phyloP scores from a whole-genome alignment of 2,329 filamentous ascomycete genomes.

The Helotiales sp. region DNA sequence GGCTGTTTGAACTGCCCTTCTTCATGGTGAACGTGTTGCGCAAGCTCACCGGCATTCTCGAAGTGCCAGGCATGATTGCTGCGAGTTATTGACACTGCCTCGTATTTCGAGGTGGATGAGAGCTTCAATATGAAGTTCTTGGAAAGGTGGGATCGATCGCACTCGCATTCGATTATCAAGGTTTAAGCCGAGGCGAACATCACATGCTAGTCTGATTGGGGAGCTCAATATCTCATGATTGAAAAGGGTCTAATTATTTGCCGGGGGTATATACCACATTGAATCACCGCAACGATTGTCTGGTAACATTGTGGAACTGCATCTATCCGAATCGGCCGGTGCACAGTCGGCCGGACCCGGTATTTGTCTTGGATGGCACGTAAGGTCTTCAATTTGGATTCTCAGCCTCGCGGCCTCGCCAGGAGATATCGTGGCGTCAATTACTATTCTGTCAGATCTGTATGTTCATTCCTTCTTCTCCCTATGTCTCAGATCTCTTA shows the following conservation, averaged over 20 bases:
- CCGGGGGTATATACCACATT: constrained; percentile 8
- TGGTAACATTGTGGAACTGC: not conserved
- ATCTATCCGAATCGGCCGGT: not conserved
- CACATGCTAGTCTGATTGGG: constrained; percentile 9
- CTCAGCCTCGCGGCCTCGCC: constrained; percentile 3
- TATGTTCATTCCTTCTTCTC: not conserved
- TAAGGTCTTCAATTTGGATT: not conserved
- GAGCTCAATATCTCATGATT: not conserved
- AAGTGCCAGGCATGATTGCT: constrained; percentile 61
- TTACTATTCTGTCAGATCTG: constrained; percentile 5
- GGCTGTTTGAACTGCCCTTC: constrained; percentile 54
- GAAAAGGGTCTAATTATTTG: not conserved
- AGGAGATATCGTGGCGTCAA: not conserved
- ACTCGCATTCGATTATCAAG: constrained; percentile 8
- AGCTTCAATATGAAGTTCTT: constrained; percentile 1
- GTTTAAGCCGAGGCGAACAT: constrained; percentile 13
- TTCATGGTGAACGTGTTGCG: constrained; percentile 66
- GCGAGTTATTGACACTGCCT: not conserved
- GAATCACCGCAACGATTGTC: not conserved
- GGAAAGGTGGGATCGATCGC: constrained; percentile 2
- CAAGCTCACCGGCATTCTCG: constrained; percentile 70
- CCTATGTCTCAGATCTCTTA: not conserved
- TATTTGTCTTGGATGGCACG: not conserved
- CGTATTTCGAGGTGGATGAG: not conserved
- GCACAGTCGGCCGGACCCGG: not conserved